Conservation (phyloP, 2,329 filamentous ascomycete species). For the Chaetomium globosum region DNA sequence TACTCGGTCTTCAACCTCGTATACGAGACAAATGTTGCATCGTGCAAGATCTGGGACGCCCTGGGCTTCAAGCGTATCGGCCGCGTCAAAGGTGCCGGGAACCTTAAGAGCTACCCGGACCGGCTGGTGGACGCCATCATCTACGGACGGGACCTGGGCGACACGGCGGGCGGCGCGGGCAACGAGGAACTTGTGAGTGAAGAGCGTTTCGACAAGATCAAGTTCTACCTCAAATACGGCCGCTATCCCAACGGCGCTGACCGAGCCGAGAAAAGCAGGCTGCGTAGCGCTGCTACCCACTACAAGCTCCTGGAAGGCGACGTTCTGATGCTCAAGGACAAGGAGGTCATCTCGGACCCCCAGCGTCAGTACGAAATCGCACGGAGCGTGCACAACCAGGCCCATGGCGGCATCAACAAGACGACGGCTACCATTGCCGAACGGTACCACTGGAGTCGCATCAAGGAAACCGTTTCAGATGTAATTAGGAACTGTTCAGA, state of each 20-base stretch:
- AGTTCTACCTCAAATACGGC: conserved; percentile 92
- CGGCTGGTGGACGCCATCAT: conserved; percentile 75
- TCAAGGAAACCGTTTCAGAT: conserved; percentile 94
- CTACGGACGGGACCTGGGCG: conserved; percentile 67
- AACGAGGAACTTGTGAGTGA: conserved; percentile 85
- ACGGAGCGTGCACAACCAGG: conserved; percentile 68
- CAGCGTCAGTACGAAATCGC: conserved; percentile 90
- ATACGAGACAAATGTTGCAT: conserved; percentile 90
- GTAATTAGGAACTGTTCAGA: conserved; percentile 90
- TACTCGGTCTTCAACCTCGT: conserved; percentile 95
- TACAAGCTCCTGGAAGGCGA: conserved; percentile 81
- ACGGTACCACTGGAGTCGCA: conserved; percentile 94
- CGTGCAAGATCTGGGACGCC: conserved; percentile 87
- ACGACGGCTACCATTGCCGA: conserved; percentile 93
- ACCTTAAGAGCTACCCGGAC: conserved; percentile 68
- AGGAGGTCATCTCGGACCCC: conserved; percentile 92
- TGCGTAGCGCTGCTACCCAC: conserved; percentile 90
- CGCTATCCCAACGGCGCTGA: conserved; percentile 93
- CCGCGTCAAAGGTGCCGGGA: conserved; percentile 72
- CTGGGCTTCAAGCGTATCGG: conserved; percentile 92
- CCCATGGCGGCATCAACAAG: conserved; percentile 96
- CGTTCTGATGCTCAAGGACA: conserved; percentile 94
- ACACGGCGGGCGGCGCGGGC: conserved; percentile 54
- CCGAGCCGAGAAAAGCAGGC: conserved; percentile 90
- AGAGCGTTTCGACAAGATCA: conserved; percentile 98